Evolutionary conservation across 106 monocot genomes (phyloP).

Genomic region (Posidonia australis): DNA sequence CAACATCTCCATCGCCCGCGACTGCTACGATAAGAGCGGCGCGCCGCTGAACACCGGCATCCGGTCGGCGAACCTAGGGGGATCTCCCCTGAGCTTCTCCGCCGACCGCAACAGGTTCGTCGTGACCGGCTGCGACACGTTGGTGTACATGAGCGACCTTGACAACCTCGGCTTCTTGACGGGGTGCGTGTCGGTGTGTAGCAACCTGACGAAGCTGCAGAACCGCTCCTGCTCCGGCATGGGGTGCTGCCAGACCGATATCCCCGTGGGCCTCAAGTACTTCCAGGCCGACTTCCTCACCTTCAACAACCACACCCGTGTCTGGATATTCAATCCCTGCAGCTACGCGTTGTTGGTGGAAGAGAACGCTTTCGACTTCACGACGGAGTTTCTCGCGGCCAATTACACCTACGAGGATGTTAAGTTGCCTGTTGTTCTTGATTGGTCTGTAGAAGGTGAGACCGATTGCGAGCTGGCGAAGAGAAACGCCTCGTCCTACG

Average conservation of each 20-base stretch:
- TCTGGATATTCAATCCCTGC: slow-evolving; percentile 22
- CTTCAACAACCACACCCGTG: neutral
- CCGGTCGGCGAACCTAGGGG: neutral
- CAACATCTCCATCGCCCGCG: neutral
- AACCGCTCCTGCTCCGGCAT: slow-evolving; percentile 28
- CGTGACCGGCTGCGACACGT: slow-evolving; percentile 24
- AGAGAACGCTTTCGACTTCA: slow-evolving; percentile 10
- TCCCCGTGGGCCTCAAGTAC: slow-evolving; percentile 22
- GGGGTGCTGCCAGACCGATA: slow-evolving; percentile 47
- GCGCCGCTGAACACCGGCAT: neutral
- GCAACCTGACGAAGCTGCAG: neutral
- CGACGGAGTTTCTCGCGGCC: slow-evolving; percentile 1
- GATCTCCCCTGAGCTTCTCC: slow-evolving; percentile 7
- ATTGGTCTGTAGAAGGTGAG: slow-evolving; percentile 24
- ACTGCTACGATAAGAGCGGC: slow-evolving; percentile 11
- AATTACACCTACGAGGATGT: neutral
- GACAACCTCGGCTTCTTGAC: neutral
- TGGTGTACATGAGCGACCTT: slow-evolving; percentile 6
- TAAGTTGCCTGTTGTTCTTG: slow-evolving; percentile 11
- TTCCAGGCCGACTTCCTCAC: neutral
- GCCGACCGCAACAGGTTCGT: slow-evolving; percentile 21
- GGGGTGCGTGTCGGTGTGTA: slow-evolving; percentile 23
- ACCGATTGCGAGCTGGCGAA: slow-evolving; percentile 1
- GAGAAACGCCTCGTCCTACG: neutral
- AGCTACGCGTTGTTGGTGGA: slow-evolving; percentile 30